phyloP scores from a whole-genome alignment of 768 basidiomycete genomes.

The Terana coerulea region DNA sequence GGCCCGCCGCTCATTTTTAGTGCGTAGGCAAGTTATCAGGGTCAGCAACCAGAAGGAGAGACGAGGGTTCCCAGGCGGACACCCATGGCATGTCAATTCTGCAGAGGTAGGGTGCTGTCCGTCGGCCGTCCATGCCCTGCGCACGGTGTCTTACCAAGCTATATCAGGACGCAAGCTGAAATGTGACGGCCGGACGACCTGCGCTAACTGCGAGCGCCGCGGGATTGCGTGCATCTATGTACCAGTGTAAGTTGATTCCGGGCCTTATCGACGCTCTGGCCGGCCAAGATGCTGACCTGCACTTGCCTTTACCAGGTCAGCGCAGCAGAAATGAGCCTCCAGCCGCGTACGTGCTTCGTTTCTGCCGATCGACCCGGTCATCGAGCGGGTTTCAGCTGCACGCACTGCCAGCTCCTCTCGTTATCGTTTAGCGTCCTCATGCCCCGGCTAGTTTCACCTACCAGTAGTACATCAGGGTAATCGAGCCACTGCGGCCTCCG shows the following conservation, averaged over 20 bases:
- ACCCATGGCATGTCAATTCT: conserved; percentile 73
- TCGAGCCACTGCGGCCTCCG: no score
- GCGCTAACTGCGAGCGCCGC: conserved; percentile 62
- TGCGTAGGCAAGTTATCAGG: not conserved
- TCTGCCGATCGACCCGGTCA: no score
- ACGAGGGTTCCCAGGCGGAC: conserved; percentile 38
- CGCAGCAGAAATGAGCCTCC: conserved; percentile 12
- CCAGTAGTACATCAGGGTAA: no score
- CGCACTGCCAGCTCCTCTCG: no score
- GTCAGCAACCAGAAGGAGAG: conserved; percentile 2
- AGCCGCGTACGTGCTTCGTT: no score
- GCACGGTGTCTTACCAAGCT: not conserved
- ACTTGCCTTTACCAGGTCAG: conserved; percentile 10
- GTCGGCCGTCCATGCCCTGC: no score
- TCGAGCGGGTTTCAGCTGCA: no score
- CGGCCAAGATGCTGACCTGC: not conserved
- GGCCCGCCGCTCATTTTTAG: not conserved
- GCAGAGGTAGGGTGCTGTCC: conserved; percentile 44
- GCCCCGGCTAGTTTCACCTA: no score
- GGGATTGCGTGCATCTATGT: conserved; percentile 54
- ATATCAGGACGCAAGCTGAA: conserved; percentile 62
- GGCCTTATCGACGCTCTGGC: not conserved
- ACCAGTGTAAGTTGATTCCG: conserved; percentile 69
- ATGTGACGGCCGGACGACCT: conserved; percentile 68
- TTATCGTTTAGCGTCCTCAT: no score